phyloP scores from a whole-genome alignment of 371 early-diverging fungal species.

The Batkoa obscura region DNA sequence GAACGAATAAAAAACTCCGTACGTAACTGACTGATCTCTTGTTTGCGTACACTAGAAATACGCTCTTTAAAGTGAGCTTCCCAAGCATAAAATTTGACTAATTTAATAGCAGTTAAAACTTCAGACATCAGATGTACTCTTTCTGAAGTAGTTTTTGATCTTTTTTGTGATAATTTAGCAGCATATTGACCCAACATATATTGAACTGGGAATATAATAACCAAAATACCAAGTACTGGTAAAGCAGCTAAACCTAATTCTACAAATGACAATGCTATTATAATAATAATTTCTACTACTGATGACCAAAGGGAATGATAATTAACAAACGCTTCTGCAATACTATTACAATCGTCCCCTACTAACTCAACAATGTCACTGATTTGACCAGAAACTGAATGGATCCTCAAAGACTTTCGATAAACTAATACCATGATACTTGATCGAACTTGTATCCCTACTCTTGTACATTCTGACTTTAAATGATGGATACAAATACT shows the following conservation, averaged over 20 bases:
- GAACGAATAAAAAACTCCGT: conserved; percentile 23
- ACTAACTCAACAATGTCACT: conserved; percentile 31
- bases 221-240: conserved; percentile 28
- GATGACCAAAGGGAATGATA: conserved; percentile 53
- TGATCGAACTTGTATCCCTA: conserved; percentile 36
- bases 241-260: conserved; percentile 28
- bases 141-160: conserved; percentile 23
- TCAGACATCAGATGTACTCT: conserved; percentile 50
- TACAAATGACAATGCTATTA: conserved; percentile 24
- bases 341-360: conserved; percentile 32
- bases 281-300: conserved; percentile 22
- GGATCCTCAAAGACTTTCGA: conserved; percentile 36
- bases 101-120: conserved; percentile 45
- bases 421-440: conserved; percentile 46
- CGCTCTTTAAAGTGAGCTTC: conserved; percentile 24
- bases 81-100: conserved; percentile 60
- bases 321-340: conserved; percentile 38
- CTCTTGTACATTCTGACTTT: conserved; percentile 24
- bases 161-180: conserved; percentile 14
- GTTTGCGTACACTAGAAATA: conserved; percentile 16
- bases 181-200: conserved; percentile 26
- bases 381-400: conserved; percentile 30
- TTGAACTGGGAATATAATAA: conserved; percentile 40
- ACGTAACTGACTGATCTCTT: conserved; percentile 26
- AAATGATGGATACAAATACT: conserved; percentile 35